phyloP scores from a whole-genome alignment of 169 alveolate species.

The Plasmodium reichenowi region DNA sequence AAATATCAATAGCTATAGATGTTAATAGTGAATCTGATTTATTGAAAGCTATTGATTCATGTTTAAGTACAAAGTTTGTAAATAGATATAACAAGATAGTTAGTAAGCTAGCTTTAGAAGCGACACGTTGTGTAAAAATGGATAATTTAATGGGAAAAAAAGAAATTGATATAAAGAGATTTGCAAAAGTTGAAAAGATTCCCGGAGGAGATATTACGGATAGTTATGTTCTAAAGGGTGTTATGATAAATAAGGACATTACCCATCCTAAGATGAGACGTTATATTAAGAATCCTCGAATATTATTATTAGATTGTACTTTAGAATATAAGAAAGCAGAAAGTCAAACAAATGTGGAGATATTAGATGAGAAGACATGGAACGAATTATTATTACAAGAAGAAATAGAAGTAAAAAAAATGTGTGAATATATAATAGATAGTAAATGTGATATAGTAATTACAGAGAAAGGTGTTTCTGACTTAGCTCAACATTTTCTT shows the following conservation, averaged over 20 bases:
- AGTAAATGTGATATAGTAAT: constrained; percentile 97
- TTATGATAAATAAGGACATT: constrained; percentile 97
- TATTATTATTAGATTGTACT: constrained; percentile 97
- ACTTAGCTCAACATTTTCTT: constrained; percentile 97
- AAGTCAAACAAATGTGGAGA: constrained; percentile 97
- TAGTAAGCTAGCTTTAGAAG: constrained; percentile 95
- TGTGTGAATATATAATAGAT: constrained; percentile 96
- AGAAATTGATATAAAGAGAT: constrained; percentile 96
- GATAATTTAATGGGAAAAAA: constrained; percentile 85
- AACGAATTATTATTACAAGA: constrained; percentile 94
- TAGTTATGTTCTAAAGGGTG: constrained; percentile 96
- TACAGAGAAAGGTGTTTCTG: constrained; percentile 98
- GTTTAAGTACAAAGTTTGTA: constrained; percentile 95
- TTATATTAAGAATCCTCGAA: constrained; percentile 95
- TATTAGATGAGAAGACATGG: constrained; percentile 97
- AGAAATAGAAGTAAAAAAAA: constrained; percentile 96
- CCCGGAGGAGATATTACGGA: constrained; percentile 99
- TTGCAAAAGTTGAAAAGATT: constrained; percentile 98
- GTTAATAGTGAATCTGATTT: constrained; percentile 89
- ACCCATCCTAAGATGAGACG: constrained; percentile 99
- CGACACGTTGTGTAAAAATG: constrained; percentile 91
- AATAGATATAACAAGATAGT: constrained; percentile 95
- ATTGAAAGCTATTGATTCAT: constrained; percentile 86
- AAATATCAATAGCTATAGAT: constrained; percentile 91
- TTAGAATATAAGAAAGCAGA: constrained; percentile 99